These are phyloP conservation scores for Filobasidium uniguttulatum DNA, from an alignment of 1,284 basidiomycete species.

Conservation along the genomic window DNA sequence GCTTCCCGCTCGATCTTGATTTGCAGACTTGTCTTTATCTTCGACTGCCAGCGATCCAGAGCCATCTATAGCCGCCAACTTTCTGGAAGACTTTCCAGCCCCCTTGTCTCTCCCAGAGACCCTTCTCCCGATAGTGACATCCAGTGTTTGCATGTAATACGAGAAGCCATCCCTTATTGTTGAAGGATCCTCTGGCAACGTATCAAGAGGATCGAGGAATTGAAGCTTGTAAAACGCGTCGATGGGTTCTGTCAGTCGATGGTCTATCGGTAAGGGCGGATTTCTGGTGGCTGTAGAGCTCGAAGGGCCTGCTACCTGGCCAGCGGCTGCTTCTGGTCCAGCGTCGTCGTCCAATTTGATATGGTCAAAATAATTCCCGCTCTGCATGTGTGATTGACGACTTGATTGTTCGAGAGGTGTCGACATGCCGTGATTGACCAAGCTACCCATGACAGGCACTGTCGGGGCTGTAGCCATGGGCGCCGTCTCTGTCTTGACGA, in stretches of 20 bases:
- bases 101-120: conserved; percentile 16
- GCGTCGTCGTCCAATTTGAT: too few relatives aligned
- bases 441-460: too few relatives aligned
- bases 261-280: conserved; percentile 32
- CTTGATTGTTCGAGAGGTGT: too few relatives aligned
- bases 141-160: conserved; percentile 35
- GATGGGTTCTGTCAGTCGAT: conserved; percentile 34
- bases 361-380: too few relatives aligned
- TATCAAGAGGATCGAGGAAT: conserved; percentile 18
- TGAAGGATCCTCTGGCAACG: conserved; percentile 9
- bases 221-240: conserved; percentile 38
- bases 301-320: too few relatives aligned
- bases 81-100: too few relatives aligned
- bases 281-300: neutral
- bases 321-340: too few relatives aligned
- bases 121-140: conserved; percentile 35
- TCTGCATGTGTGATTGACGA: neutral
- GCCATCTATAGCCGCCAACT: neutral
- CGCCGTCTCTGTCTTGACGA: too few relatives aligned
- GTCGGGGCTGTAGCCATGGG: too few relatives aligned
- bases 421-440: too few relatives aligned
- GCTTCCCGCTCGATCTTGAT: neutral
- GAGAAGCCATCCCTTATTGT: conserved; percentile 36
- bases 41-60: neutral
- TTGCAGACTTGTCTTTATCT: neutral